Evolutionary conservation across 345 rosid species (phyloP).

Genomic region (Rhizophora apiculata): DNA sequence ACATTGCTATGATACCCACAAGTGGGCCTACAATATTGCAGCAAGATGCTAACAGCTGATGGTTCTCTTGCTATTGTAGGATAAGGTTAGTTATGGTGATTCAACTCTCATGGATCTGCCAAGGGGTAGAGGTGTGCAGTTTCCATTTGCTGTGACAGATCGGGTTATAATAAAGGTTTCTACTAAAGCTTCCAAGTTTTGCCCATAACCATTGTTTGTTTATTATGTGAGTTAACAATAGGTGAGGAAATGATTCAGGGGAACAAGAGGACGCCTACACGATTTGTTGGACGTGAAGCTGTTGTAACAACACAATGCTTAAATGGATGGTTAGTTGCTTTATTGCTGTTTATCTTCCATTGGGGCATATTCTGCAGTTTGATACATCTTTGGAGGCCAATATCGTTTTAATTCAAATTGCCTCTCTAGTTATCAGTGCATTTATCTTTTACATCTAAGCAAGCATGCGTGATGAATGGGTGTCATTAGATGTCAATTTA

Average conservation of each 20-base stretch:
- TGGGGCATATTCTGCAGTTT: background rate
- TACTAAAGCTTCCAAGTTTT: slow-evolving; percentile 7
- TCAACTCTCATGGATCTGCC: slow-evolving; percentile 38
- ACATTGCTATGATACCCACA: background rate
- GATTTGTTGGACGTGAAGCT: slow-evolving; percentile 93
- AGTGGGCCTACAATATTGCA: background rate
- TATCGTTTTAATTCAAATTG: background rate
- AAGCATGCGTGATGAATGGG: background rate
- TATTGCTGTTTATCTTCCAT: background rate
- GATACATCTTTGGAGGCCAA: background rate
- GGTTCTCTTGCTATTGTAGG: slow-evolving; percentile 39
- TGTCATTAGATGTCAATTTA: background rate
- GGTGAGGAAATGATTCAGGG: slow-evolving; percentile 49
- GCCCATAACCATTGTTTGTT: slow-evolving; percentile 6
- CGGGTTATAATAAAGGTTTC: slow-evolving; percentile 84
- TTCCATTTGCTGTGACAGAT: slow-evolving; percentile 85
- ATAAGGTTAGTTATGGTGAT: slow-evolving; percentile 59
- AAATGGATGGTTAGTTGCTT: slow-evolving; percentile 76
- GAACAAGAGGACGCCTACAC: slow-evolving; percentile 88
- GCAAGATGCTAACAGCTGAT: background rate
- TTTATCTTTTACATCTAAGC: background rate
- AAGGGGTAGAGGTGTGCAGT: slow-evolving; percentile 75
- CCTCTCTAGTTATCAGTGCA: background rate
- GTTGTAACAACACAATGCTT: slow-evolving; percentile 90
- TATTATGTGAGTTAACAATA: slow-evolving; percentile 13